Percentiles rank a stretch among this genome's conserved stretches.
Evolutionary conservation across 495 filamentous ascomycete genomes (phyloP).

Genomic region (Filosporella fistucella): DNA sequence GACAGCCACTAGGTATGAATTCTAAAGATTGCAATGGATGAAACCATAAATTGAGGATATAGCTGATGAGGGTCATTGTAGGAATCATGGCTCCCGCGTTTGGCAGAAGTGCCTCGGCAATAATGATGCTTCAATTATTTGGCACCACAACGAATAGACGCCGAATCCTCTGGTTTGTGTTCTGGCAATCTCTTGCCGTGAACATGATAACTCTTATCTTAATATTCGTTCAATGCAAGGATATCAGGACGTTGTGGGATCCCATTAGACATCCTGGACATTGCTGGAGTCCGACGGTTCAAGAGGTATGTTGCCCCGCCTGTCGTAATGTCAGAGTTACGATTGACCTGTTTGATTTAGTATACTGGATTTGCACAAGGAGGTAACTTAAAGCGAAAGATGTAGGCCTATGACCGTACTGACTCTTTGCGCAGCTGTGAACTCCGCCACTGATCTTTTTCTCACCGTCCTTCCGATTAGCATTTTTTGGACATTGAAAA

Average conservation of each 20-base stretch:
- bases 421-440: conserved; percentile 1
- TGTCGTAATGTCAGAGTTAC: too few relatives aligned
- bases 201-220: background rate
- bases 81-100: conserved; percentile 6
- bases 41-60: too few relatives aligned
- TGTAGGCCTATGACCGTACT: too few relatives aligned
- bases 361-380: too few relatives aligned
- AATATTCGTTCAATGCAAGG: conserved; percentile 2
- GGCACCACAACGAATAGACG: background rate
- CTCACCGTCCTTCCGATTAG: conserved; percentile 3
- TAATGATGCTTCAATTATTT: conserved; percentile 3
- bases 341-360: background rate
- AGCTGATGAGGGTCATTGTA: background rate
- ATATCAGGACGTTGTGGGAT: conserved; percentile 4
- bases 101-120: background rate
- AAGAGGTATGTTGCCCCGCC: conserved; percentile 5
- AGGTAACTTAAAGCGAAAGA: too few relatives aligned
- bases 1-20: conserved; percentile 1
- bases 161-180: background rate
- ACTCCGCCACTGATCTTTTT: conserved; percentile 2
- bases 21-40: too few relatives aligned
- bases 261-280: background rate
- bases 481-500: conserved; percentile 4
- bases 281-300: background rate
- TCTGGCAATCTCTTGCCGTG: background rate